Percentiles rank a stretch among this genome's conserved stretches.
phyloP scores from a whole-genome alignment of 768 basidiomycete genomes.

The Suillus ampliporus region DNA sequence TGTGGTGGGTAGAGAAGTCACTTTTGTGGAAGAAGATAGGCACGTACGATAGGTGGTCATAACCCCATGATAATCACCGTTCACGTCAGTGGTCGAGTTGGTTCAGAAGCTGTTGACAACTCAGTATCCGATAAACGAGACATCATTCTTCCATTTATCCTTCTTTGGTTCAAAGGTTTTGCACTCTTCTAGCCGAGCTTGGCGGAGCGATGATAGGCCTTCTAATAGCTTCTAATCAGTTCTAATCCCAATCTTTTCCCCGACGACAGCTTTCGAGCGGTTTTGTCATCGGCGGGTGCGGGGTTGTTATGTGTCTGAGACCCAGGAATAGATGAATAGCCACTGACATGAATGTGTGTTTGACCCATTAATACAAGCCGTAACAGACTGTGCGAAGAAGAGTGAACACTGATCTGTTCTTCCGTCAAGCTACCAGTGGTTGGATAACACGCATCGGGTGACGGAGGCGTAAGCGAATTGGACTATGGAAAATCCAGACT shows the following conservation, averaged over 20 bases:
- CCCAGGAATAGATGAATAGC: background rate
- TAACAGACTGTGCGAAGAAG: background rate
- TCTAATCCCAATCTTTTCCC: background rate
- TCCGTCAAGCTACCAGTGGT: background rate
- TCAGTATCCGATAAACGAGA: background rate
- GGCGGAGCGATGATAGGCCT: background rate
- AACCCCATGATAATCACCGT: background rate
- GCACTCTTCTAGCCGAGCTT: background rate
- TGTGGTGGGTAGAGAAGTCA: background rate
- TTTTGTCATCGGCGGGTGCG: background rate
- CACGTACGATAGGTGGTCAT: conserved; percentile 2
- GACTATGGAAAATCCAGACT: background rate
- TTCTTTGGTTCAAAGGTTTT: conserved; percentile 2
- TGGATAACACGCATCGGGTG: background rate
- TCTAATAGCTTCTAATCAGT: too few relatives aligned
- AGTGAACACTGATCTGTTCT: background rate
- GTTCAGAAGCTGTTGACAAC: conserved; percentile 2
- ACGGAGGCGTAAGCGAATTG: background rate
- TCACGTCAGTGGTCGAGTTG: background rate
- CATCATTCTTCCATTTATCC: background rate
- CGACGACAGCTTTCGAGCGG: background rate
- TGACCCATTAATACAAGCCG: background rate
- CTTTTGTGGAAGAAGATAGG: conserved; percentile 1
- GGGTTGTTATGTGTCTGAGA: background rate
- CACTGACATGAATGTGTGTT: background rate